Conservation (phyloP, 2,329 filamentous ascomycete species). For the Diplocarpon mali region DNA sequence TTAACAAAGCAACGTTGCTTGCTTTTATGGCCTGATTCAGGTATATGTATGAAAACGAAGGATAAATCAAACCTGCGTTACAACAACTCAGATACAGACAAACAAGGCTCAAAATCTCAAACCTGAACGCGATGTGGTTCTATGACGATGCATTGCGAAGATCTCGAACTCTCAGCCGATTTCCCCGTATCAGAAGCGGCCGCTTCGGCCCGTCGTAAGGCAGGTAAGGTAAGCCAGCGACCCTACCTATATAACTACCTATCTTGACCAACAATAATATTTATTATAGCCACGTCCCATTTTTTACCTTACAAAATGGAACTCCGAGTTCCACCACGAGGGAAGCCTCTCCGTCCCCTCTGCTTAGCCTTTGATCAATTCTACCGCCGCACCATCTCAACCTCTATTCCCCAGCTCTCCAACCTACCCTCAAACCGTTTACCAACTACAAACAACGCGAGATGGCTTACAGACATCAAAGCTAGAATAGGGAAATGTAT, state of each 20-base stretch:
- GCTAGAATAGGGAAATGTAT: slow-evolving; percentile 62
- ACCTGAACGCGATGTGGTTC: too few species aligned
- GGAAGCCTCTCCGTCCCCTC: background rate
- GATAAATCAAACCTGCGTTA: background rate
- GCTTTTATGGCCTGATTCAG: too few species aligned
- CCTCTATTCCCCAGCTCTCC: background rate
- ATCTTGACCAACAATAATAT: too few species aligned
- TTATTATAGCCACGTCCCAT: background rate
- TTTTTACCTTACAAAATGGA: slow-evolving; percentile 6
- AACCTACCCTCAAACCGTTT: background rate
- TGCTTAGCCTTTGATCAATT: background rate
- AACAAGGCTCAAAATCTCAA: too few species aligned
- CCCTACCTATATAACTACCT: too few species aligned
- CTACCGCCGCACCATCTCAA: background rate
- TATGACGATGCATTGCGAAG: too few species aligned
- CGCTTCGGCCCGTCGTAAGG: slow-evolving; percentile 9
- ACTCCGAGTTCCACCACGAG: slow-evolving; percentile 2
- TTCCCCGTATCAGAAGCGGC: slow-evolving; percentile 1
- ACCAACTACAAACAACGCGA: slow-evolving; percentile 13
- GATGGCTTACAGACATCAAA: slow-evolving; percentile 61
- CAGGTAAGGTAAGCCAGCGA: too few species aligned
- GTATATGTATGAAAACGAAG: background rate
- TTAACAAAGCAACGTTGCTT: background rate
- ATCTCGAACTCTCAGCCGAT: too few species aligned
- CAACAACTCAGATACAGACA: too few species aligned